phyloP scores from a whole-genome alignment of 2,329 filamentous ascomycete genomes.

The Tympanopsis confertula region DNA sequence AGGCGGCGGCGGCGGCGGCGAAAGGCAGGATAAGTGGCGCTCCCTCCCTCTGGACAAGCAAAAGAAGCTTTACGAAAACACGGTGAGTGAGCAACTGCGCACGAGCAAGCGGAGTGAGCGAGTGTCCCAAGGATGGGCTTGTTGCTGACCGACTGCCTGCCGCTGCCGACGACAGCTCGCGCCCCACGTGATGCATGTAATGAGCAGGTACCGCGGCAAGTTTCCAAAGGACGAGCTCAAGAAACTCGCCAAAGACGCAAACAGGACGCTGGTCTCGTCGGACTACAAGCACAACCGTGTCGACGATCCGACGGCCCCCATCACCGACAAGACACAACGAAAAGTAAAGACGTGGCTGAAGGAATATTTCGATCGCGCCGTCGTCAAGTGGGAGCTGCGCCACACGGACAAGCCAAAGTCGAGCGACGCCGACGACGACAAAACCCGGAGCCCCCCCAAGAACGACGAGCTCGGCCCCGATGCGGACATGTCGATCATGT shows the following conservation, averaged over 20 bases:
- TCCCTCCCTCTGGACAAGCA: conserved; percentile 68
- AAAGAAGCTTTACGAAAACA: conserved; percentile 90
- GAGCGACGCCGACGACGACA: not conserved
- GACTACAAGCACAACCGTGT: conserved; percentile 89
- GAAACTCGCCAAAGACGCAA: conserved; percentile 53
- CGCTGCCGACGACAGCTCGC: conserved; percentile 51
- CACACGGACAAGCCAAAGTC: not conserved
- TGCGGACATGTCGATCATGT: not conserved
- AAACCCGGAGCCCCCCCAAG: not conserved
- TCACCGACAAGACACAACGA: conserved; percentile 66
- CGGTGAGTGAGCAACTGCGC: conserved; percentile 43
- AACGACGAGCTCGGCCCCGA: not conserved
- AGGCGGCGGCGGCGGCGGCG: no score
- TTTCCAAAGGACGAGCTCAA: conserved; percentile 69
- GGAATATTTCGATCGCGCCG: conserved; percentile 76
- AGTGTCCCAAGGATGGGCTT: not conserved
- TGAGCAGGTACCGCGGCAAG: conserved; percentile 78
- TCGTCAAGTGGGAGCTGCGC: conserved; percentile 47
- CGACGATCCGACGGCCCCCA: conserved; percentile 58
- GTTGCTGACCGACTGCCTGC: not conserved
- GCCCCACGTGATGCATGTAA: conserved; percentile 72
- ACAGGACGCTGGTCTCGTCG: conserved; percentile 80
- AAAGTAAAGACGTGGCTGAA: conserved; percentile 76
- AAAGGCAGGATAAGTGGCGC: conserved; percentile 62
- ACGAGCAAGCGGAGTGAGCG: no score